Percentiles rank a stretch among this genome's conserved stretches.
Conservation (phyloP, 2,329 filamentous ascomycete genomes). For the Calcarisporium arbuscula region DNA sequence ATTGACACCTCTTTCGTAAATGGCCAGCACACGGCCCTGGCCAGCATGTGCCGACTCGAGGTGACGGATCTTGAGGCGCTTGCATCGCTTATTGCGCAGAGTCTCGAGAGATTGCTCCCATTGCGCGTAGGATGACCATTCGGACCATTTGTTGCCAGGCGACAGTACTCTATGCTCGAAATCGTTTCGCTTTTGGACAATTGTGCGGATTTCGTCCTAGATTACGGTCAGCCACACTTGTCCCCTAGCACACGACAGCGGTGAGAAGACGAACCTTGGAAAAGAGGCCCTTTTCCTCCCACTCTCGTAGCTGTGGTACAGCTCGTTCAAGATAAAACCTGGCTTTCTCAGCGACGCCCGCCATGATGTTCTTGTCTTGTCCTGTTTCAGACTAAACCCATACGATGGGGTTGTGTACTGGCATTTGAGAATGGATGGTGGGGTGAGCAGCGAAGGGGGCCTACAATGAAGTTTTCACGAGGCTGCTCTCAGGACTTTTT, state of each 20-base stretch:
- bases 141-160: constrained; percentile 65
- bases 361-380: too few species aligned
- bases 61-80: constrained; percentile 68
- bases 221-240: background rate
- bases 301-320: constrained; percentile 86
- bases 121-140: constrained; percentile 78
- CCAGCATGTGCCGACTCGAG: constrained; percentile 61
- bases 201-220: constrained; percentile 81
- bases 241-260: too few species aligned
- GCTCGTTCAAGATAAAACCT: constrained; percentile 91
- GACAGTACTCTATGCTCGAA: constrained; percentile 89
- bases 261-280: constrained; percentile 56
- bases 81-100: constrained; percentile 75
- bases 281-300: constrained; percentile 89
- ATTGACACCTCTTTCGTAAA: constrained; percentile 79
- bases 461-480: constrained; percentile 18
- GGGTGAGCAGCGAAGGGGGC: too few species aligned
- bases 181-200: constrained; percentile 84
- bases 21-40: constrained; percentile 78
- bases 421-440: constrained; percentile 2
- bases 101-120: constrained; percentile 66
- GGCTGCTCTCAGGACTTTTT: constrained; percentile 17
- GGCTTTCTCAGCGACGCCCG: constrained; percentile 84
- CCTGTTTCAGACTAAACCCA: background rate
- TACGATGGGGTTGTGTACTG: background rate